Base-by-base conservation (phyloP, 208 protist species). In the Strigomonas culicis region DNA sequence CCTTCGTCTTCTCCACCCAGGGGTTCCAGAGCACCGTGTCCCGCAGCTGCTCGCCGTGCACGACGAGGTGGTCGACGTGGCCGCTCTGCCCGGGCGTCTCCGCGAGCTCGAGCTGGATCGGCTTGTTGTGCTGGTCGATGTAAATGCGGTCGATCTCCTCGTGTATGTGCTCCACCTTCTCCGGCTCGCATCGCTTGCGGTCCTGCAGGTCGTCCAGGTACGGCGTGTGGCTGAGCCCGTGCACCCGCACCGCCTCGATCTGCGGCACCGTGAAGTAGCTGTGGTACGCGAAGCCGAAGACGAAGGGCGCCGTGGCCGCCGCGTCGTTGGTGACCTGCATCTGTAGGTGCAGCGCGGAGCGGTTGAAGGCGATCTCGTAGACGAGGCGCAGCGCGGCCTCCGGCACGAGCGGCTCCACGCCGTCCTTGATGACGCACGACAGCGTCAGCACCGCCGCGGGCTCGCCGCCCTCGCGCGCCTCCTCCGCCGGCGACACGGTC, bases 1-100 rank as follows among this genome's bases (percentile, higher is more conserved):
- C 53, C 15, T 72, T 69, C 41, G 80, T 74, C 75, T 93, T 93
- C 53, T 72, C 82, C 2, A 82, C 58, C 59, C 79, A 88, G 6
- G 90, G 90, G 64, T 96, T 96, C 88, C 90, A 96, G 11, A 96
- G 24, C 46, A 92, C 88, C 27, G 85, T 79, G 70, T 94, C 88
- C 17, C 72, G 71, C 36, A 93, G 72, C 51, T 80, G 83, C n/a
- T 67, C 61, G 15, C 73, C 71, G n/a, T 73, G 74, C 46, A 90
- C 80, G 66, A 70, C 47, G 17, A 80, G 41, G 10, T 59, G 68
- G 34, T 78, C 58, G 11, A 51, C 7, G 2, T 47, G n/a, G 28
- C 31, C 17, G 43, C 19, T 15, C 8, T 49, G 43, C 21, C 65
- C 73, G 3, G 58, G 52, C 25, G 72, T 72, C 64, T 64, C 70